A percentile compares a stretch with the other conserved stretches of the same genome.
phyloP scores from a whole-genome alignment of 306 rosid genomes.

The Crataegus laevigata region DNA sequence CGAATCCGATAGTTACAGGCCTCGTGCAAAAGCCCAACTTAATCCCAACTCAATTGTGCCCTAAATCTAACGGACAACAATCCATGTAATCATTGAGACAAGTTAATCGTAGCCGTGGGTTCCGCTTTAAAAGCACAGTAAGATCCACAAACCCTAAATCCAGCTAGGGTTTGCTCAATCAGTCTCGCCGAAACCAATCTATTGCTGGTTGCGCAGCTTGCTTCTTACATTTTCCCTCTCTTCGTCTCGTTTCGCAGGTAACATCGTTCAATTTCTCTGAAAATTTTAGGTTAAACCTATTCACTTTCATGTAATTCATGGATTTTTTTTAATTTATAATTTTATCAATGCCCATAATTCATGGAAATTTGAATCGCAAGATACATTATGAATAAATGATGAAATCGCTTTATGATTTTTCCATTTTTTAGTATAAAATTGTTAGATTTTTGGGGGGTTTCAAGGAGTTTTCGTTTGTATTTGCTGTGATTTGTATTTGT shows the following conservation, averaged over 20 bases:
- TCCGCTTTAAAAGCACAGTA: neutral
- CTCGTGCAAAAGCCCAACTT: neutral
- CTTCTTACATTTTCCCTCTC: neutral
- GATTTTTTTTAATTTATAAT: neutral
- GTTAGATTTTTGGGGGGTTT: neutral
- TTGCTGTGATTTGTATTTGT: neutral
- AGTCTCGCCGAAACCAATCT: neutral
- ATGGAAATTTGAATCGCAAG: neutral
- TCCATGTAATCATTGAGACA: neutral
- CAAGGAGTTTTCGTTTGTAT: neutral
- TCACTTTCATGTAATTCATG: neutral
- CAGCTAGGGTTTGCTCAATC: neutral
- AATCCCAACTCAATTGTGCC: neutral
- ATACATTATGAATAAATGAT: neutral
- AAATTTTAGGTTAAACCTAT: neutral
- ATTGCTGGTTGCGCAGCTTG: neutral
- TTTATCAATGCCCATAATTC: neutral
- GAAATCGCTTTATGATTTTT: no score
- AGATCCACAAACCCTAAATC: neutral
- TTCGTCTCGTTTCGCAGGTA: conserved; percentile 4
- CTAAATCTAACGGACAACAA: conserved; percentile 2
- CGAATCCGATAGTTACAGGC: neutral
- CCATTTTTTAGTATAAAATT: neutral
- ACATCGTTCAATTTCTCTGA: neutral
- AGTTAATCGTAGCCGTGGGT: conserved; percentile 7